Evolutionary conservation across 192 early-diverging fungal genomes (phyloP), one percentile per base, ranked within the genome.

Genomic region (Coemansia sp.): DNA sequence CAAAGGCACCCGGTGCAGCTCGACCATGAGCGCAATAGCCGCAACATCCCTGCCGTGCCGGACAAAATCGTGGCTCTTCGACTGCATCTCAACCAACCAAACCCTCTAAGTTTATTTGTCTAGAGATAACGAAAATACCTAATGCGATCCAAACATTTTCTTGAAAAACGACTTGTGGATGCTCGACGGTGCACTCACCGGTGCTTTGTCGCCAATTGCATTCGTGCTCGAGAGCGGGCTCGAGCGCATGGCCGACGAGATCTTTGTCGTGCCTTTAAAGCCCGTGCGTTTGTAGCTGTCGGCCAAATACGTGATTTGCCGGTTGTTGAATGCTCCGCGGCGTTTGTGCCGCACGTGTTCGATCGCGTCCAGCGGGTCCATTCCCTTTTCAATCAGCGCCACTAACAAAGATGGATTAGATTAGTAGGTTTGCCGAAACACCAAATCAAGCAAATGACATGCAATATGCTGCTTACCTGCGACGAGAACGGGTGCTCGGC

Each of bases 401-500:
- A 92, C 77, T 74, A 74, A 19, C 57, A 5, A 26, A 0, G 25
- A 26, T 26, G 15, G 2, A 36, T 2, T 14, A 5, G 53, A n/a
- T 55, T 55, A 55, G 25, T 19, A 51, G 11, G n/a, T 20, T 51
- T 19, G 20, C 23, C 9, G 9, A 51, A 51, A n/a, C 9, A 7
- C 0, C 44, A 46, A n/a, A n/a, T 46, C 10, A 4, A 48, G 14
- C 46, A 48, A 15, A 17, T 48, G 14, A 2, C 8, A 48, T 17
- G 36, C 36, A 58, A 42, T 5, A 46, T 25, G 31, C 36, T 10
- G 60, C 72, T 65, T 68, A 74, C 72, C 65, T 0, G 90, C 89
- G 8, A 92, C 95, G 9, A 99, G 81, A 15, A 95, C 89, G 1
- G 96, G 96, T 3, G 96, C 96, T 22, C 96, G 89, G 5, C 95